Evolutionary conservation across 2,329 filamentous ascomycete species (phyloP).

Genomic region (Venturia asperata): DNA sequence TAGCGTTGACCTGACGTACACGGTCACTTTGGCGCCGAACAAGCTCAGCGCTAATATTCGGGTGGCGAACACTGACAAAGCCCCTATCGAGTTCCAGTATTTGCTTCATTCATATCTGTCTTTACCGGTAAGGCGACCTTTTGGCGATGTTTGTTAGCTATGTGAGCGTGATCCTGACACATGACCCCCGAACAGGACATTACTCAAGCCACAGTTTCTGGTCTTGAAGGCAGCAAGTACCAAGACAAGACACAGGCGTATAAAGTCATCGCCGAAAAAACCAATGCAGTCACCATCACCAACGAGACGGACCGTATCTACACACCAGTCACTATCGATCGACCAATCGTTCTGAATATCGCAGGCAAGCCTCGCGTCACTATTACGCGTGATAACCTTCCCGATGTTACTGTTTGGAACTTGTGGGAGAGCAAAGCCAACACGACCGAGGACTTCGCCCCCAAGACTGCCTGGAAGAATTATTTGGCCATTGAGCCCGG

Average conservation of each 20-base stretch:
- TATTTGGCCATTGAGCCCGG: conserved; percentile 7
- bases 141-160: neutral
- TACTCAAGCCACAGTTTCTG: neutral
- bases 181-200: neutral
- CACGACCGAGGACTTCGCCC: neutral
- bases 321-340: neutral
- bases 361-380: neutral
- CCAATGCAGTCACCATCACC: neutral
- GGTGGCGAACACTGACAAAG: neutral
- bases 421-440: neutral
- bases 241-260: neutral
- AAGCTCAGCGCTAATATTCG: neutral
- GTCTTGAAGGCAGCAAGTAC: conserved; percentile 1
- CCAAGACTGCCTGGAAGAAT: conserved; percentile 12
- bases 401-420: neutral
- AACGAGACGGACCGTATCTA: conserved; percentile 10
- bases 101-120: neutral
- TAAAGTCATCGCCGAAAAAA: neutral
- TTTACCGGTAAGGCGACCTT: neutral
- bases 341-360: neutral
- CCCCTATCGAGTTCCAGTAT: neutral
- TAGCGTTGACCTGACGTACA: neutral
- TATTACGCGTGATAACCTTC: neutral
- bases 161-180: neutral
- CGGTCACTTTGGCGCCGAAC: neutral